Evolutionary conservation across 1,284 basidiomycete species (phyloP), one percentile per base, ranked within the genome.

Genomic region (Melampsora americana): DNA sequence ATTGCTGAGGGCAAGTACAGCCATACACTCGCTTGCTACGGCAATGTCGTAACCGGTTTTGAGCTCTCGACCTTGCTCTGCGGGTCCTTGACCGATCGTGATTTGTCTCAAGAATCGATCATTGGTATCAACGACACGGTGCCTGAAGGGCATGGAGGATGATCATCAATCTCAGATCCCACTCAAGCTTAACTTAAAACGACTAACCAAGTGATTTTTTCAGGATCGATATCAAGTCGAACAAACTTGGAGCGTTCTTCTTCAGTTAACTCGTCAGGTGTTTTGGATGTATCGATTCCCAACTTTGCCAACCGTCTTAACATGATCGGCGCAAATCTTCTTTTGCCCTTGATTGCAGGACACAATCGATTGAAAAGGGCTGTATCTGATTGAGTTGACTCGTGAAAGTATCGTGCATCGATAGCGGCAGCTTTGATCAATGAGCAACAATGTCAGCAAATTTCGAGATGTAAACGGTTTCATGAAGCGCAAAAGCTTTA

Each of bases 21-120:
- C 95, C 95, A 99, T 99, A 82, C 91, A 92, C 85, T 99, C 95
- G 82, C 92, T 95, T 18, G 95, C 95, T 65, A 99, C 95, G 66
- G 95, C 88, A 80, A 99, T 99, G 84, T 99, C 96, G 82, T 95
- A 99, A 39, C 92, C 93, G 56, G 95, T 90, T 79, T 90, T 89
- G 77, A 95, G 90, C 78, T 90, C 89, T 81, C 91, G 89, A 32
- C 95, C 95, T 84, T 93, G 87, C 84, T 99, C 95, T 4, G 95
- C 95, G 16, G 90, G 82, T 69, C 90, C 91, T 80, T 93, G 91
- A 42, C 96, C 96, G 74, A 97, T 87, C 59, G 92, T 94, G 82
- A 99, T 91, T 84, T 92, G 93, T 77, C 95, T 92, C 79, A 99
- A 86, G 88, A 95, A 97, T 77, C 95, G 90, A 84, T 99, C 95